phyloP scores from a whole-genome alignment of 192 early-diverging fungal species.

The Jimgerdemannia flammicorona region DNA sequence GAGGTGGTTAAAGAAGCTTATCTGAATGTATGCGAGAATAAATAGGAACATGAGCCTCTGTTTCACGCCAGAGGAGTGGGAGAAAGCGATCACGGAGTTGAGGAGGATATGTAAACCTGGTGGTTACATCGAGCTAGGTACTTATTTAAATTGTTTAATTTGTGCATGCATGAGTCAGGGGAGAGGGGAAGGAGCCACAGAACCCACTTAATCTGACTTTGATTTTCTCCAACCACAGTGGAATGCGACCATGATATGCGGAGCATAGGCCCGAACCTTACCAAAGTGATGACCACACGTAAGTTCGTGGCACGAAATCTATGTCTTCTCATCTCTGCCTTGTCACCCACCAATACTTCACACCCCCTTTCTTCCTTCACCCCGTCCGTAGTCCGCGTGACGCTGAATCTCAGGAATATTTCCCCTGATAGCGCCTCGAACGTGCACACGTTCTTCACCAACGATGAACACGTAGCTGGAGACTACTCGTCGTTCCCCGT shows the following conservation, averaged over 20 bases:
- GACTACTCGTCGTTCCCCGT: not conserved
- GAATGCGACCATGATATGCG: too few species aligned
- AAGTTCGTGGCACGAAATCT: too few species aligned
- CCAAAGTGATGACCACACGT: too few species aligned
- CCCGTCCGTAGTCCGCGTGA: not conserved
- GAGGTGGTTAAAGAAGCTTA: too few species aligned
- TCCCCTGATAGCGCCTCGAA: not conserved
- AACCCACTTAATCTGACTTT: not conserved
- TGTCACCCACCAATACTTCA: not conserved
- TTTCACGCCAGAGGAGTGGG: not conserved
- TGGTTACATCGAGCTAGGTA: not conserved
- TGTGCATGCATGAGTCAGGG: too few species aligned
- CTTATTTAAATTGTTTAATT: not conserved
- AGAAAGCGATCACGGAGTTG: not conserved
- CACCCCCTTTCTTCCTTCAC: not conserved
- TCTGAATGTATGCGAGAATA: not conserved
- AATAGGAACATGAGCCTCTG: not conserved
- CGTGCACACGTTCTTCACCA: not conserved
- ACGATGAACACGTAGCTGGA: not conserved
- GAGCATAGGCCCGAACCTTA: too few species aligned
- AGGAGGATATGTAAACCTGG: not conserved
- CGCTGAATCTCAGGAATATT: not conserved
- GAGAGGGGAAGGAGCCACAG: not conserved
- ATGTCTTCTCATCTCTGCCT: not conserved
- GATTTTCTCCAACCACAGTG: not conserved